Base-by-base conservation (phyloP, 306 rosid genomes). In the Quercus rubra region DNA sequence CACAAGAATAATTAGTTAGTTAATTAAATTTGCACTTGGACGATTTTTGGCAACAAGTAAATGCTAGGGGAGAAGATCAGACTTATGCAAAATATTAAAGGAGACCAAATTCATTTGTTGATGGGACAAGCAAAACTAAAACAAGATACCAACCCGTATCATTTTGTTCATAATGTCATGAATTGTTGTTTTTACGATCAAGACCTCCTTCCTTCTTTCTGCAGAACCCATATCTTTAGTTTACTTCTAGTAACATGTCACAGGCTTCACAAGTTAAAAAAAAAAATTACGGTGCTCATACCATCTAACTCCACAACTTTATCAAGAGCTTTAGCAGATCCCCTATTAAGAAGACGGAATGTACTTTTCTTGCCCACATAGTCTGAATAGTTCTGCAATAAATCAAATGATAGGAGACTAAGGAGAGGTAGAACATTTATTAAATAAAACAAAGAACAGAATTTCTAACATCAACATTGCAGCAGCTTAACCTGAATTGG, bases 321-420 rank as follows among this genome's bases (percentile, higher is more conserved):
- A 83, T 93, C 98, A 77, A 96, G 93, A 61, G 99, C 96, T 88
- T 93, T 93, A 41, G 99, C 98, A 46, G 99, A 96, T 80, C 99
- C 99, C 78, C 98, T 87, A 75, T 96, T 96, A 25, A 96, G 96
- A 74, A 96, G 98, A 74, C 99, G 99, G 81, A 93, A 96, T 1
- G 97, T 96, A 86, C 92, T 86, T 80, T 90, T 96, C 77, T 78
- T 88, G 63, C 99, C 99, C 85, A 90, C 99, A 31, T 91, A 83
- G 11, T 91, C 90, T 9, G 93, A 82, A 82, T 90, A 96, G 86
- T 93, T 91, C 99, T 96, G 91, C 61, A 81, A 74, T 57, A 77
- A 63, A 73, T 64, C 71, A 83, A 62, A 49, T 68, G 49, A 74
- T 64, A 58, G 67, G 28, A 38, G 46, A 38, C 46, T 38, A 38